Percentiles rank a stretch among this genome's conserved stretches.
Evolutionary conservation across 2,329 filamentous ascomycete genomes (phyloP).

Genomic region (Alternaria triticimaculans): DNA sequence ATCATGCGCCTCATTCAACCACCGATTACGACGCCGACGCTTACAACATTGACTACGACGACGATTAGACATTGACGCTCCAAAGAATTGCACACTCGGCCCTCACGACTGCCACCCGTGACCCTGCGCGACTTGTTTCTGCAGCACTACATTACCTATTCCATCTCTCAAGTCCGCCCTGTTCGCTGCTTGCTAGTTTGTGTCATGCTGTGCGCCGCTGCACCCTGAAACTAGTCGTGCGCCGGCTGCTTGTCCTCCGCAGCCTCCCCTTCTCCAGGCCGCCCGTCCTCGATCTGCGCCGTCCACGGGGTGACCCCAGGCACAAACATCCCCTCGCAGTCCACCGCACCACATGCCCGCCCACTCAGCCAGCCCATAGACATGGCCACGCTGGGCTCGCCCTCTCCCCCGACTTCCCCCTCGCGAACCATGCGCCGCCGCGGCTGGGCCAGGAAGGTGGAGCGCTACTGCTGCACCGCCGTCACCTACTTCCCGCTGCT

Average conservation of each 20-base stretch:
- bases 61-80: too few relatives aligned
- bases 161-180: neutral
- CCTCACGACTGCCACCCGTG: too few relatives aligned
- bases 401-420: slow-evolving; percentile 49
- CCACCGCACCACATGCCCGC: slow-evolving; percentile 35
- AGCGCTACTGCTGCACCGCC: slow-evolving; percentile 82
- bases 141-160: neutral
- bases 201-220: slow-evolving; percentile 24
- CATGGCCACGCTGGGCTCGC: slow-evolving; percentile 51
- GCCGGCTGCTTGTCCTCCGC: slow-evolving; percentile 14
- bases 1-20: slow-evolving; percentile 1
- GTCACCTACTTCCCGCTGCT: slow-evolving; percentile 83
- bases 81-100: too few relatives aligned
- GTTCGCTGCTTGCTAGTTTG: slow-evolving; percentile 6
- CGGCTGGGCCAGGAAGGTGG: slow-evolving; percentile 71
- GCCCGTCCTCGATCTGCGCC: slow-evolving; percentile 4
- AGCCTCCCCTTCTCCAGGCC: slow-evolving; percentile 12
- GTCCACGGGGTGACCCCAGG: slow-evolving; percentile 11
- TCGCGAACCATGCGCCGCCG: slow-evolving; percentile 48
- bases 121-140: neutral
- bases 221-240: slow-evolving; percentile 37
- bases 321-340: slow-evolving; percentile 12
- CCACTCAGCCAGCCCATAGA: slow-evolving; percentile 23
- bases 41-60: neutral
- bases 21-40: neutral